Percentiles rank a stretch among this genome's conserved stretches.
Evolutionary conservation across 2,329 filamentous ascomycete genomes (phyloP).

Genomic region (Exophiala bonariae): DNA sequence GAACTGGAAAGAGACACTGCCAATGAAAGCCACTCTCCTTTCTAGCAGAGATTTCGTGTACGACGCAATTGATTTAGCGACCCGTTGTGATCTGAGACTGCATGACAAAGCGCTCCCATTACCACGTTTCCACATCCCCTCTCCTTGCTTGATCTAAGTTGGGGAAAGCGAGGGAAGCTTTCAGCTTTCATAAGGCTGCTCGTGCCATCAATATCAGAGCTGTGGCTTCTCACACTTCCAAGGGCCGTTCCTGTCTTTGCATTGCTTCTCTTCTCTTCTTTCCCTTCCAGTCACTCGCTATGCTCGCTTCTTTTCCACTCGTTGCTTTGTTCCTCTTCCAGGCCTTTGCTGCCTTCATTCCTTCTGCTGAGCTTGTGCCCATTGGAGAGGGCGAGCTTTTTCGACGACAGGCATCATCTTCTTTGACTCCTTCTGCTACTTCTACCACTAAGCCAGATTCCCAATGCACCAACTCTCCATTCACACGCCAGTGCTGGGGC

Average conservation of each 20-base stretch:
- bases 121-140: too few relatives aligned
- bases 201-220: neutral
- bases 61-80: too few relatives aligned
- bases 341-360: conserved; percentile 16
- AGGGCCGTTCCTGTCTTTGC: too few relatives aligned
- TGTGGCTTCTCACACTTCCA: neutral
- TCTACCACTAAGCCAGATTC: conserved; percentile 15
- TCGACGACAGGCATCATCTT: conserved; percentile 12
- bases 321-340: conserved; percentile 15
- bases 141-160: too few relatives aligned
- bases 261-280: neutral
- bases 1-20: too few relatives aligned
- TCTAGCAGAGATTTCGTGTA: too few relatives aligned
- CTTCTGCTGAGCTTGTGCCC: conserved; percentile 19
- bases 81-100: too few relatives aligned
- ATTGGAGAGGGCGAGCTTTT: conserved; percentile 14
- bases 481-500: conserved; percentile 29
- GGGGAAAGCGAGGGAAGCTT: too few relatives aligned
- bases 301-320: conserved; percentile 20
- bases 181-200: too few relatives aligned
- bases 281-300: conserved; percentile 15
- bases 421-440: conserved; percentile 10
- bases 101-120: too few relatives aligned
- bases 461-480: conserved; percentile 25
- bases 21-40: too few relatives aligned